Evolutionary conservation across 2,329 filamentous ascomycete species (phyloP), one percentile per base, ranked within the genome.

Genomic region (Aspergillus brunneoviolaceus): DNA sequence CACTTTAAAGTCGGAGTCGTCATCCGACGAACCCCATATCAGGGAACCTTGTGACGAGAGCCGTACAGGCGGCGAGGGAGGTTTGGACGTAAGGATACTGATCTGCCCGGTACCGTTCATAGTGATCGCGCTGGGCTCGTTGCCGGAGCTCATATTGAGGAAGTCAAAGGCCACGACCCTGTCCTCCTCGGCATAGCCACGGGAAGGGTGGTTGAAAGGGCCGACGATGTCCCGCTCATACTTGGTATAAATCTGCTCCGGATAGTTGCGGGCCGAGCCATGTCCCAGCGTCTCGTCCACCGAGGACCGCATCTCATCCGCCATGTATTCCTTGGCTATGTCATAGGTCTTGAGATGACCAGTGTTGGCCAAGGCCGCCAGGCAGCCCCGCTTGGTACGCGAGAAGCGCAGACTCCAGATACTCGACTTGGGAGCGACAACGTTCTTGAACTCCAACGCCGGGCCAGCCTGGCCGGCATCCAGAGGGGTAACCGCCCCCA

Each of bases 321-420:
- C 67, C 27, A 77, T 51, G 51, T 76, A 80, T 61, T 85, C 82
- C 63, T 84, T 82, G 23, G 79, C 80, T 27, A 85, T 76, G 53
- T 86, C 82, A 61, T 83, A 80, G 6, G 82, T 74, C 64, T 84
- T 86, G 66, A 88, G 77, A 61, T 87, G 82, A 12, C 86, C 86
- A 2, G 78, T 82, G 66, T 81, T 87, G 0, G 85, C 83, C 48
- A 87, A 78, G 12, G 86, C 80, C 9, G 83, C 85, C 45, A 88
- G 79, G 23, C 80, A 83, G 12, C 84, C 85, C 58, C 83, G 77
- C 68, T 82, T 84, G 6, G 80, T 82, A 23, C 83, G 84, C 3
- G 83, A 86, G 67, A 86, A 88, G 9, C 85, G 81, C 58, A 88
- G 70, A 69, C 84, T 87, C 85, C 85, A 87, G 49, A 88, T 85